These are phyloP conservation scores for Penicillium frequentans DNA, from an alignment of 2,329 filamentous ascomycete genomes.

Conservation along the genomic window DNA sequence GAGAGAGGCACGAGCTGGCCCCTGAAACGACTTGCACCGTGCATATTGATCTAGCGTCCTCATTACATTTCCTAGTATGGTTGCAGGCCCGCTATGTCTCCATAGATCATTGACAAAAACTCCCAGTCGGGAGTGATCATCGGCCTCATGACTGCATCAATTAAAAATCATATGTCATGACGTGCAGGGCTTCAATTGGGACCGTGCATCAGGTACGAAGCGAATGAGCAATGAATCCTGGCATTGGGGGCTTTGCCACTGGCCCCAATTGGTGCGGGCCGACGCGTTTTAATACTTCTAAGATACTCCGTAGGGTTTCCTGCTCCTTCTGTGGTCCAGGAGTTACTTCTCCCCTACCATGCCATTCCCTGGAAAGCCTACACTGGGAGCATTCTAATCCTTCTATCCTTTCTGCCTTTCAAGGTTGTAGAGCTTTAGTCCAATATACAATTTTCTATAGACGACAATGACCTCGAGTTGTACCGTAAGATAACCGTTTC, in stretches of 20 bases:
- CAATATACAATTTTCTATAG: background rate
- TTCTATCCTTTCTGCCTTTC: background rate
- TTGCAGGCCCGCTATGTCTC: slow-evolving; percentile 4
- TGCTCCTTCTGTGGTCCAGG: background rate
- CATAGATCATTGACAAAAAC: background rate
- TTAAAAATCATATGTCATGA: background rate
- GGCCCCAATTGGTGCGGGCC: background rate
- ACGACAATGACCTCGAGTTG: too few species aligned
- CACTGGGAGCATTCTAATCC: background rate
- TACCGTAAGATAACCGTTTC: background rate
- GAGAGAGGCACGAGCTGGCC: slow-evolving; percentile 14
- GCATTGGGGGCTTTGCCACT: background rate
- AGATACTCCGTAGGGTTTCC: background rate
- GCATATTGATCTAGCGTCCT: background rate
- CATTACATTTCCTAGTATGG: slow-evolving; percentile 17
- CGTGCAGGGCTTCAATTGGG: background rate
- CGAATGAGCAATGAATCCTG: background rate
- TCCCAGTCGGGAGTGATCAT: background rate
- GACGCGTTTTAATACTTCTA: background rate
- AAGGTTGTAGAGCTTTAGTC: background rate
- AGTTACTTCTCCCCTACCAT: background rate
- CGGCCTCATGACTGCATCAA: background rate
- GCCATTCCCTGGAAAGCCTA: background rate
- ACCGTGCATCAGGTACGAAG: background rate
- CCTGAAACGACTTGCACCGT: slow-evolving; percentile 15